These are phyloP conservation scores for Heliamphora pulchella DNA, from an alignment of 179 eudicot species.

Conservation along the genomic window DNA sequence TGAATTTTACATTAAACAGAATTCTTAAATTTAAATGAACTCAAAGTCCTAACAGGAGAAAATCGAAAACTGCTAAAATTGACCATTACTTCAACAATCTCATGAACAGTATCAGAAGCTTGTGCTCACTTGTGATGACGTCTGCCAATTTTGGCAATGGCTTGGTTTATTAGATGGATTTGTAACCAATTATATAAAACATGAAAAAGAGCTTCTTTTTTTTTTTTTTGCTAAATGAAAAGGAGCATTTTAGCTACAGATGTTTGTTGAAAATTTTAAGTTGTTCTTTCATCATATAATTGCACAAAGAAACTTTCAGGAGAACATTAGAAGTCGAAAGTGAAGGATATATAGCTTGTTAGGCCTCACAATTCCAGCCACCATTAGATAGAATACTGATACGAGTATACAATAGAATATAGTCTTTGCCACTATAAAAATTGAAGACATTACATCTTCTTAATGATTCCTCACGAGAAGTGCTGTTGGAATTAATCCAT, in stretches of 20 bases:
- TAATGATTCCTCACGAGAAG: not conserved
- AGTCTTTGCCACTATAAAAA: not conserved
- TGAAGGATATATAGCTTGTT: not conserved
- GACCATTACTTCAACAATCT: not conserved
- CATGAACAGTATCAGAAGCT: not conserved
- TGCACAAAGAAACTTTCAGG: constrained; percentile 10
- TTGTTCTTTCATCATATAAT: not conserved
- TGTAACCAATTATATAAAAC: not conserved
- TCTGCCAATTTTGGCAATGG: not conserved
- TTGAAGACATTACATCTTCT: not conserved
- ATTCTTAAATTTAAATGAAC: no score
- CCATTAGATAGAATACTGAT: not conserved
- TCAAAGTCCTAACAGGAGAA: no score
- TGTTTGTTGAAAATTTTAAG: not conserved
- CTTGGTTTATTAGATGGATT: not conserved
- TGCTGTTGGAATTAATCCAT: no score
- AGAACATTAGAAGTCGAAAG: not conserved
- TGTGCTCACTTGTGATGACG: not conserved
- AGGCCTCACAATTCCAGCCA: not conserved
- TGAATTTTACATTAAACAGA: no score
- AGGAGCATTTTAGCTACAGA: not conserved
- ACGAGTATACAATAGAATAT: not conserved
- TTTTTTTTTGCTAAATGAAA: not conserved
- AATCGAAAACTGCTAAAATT: not conserved
- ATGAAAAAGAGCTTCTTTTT: not conserved